Base-by-base conservation (phyloP, 495 filamentous ascomycete species). In the Neurospora discreta region DNA sequence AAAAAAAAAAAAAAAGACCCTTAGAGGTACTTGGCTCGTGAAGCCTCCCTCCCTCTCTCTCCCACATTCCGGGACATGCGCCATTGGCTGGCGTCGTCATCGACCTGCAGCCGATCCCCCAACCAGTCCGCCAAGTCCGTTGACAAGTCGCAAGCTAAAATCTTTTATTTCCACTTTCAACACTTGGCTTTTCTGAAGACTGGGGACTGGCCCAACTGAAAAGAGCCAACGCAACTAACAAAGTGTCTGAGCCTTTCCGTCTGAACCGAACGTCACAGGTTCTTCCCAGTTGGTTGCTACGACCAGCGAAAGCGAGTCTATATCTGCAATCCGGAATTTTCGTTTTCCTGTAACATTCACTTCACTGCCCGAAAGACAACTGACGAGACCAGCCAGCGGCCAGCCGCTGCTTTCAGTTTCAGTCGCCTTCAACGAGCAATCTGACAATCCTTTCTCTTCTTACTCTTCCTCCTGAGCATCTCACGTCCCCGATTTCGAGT, bases 61-160 rank as follows among this genome's bases (percentile, higher is more conserved):
- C 78, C 76, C 77, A 79, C 78, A 76, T 80, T 76, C 79, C 79
- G 79, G 79, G 74, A 74, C 73, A 76, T 77, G 76, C 75, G 73
- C 76, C 73, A 77, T 75, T 77, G 75, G 75, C 60, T 74, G 74
- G 79, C 76, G 76, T 75, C 78, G 79, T 80, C 79, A 80, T 80
- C 77, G 75, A 77, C 76, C 75, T 78, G 79, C 79, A 80, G 77
- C 70, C 76, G 75, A 79, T 78, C 77, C 77, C 71, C 74, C 72
- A 71, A 65, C 71, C 74, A 78, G 75, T 36, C 76, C 74, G 74
- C 75, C 75, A 75, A 71, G 52, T 26, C 13, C 78, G 75, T 68
- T 41, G 70, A 68, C 71, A 38, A 38, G 68, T 60, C 36, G 71
- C 46, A 60, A 76, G 76, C 72, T 60, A 60, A 60, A 60, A 30